Conservation (phyloP, 768 basidiomycete species). For the Pleurotus platypus region DNA sequence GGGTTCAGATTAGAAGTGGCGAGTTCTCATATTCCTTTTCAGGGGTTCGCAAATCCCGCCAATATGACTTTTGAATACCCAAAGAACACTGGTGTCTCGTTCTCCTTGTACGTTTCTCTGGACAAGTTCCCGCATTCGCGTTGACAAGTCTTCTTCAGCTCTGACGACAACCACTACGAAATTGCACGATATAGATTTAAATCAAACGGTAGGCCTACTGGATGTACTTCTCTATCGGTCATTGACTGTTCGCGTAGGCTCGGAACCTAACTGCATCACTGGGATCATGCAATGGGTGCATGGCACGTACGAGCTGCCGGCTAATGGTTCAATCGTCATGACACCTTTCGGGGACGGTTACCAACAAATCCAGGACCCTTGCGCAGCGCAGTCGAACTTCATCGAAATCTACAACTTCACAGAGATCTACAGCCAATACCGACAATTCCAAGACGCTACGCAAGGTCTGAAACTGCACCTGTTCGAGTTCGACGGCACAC, state of each 20-base stretch:
- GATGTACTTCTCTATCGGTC: neutral
- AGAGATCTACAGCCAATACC: constrained; percentile 64
- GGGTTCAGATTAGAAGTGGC: neutral
- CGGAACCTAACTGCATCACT: constrained; percentile 84
- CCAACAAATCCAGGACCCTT: constrained; percentile 94
- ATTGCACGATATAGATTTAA: constrained; percentile 87
- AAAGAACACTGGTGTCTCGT: constrained; percentile 78
- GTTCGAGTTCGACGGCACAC: constrained; percentile 74
- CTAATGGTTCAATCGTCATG: constrained; percentile 80
- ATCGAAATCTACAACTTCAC: constrained; percentile 80
- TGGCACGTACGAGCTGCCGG: constrained; percentile 63
- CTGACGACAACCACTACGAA: constrained; percentile 78
- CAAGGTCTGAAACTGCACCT: constrained; percentile 70
- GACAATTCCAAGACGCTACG: constrained; percentile 64
- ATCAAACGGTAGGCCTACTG: constrained; percentile 64
- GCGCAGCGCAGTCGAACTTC: constrained; percentile 84
- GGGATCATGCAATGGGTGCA: constrained; percentile 90
- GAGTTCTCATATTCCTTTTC: neutral
- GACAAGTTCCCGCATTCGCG: neutral
- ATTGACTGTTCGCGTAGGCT: constrained; percentile 41
- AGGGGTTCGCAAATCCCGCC: constrained; percentile 85
- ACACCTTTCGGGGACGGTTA: constrained; percentile 81
- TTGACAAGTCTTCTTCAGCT: constrained; percentile 35
- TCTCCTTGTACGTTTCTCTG: constrained; percentile 70
- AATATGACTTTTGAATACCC: constrained; percentile 86